A percentile compares a stretch with the other conserved stretches of the same genome.
These are phyloP conservation scores for Citrus reticulata DNA, from an alignment of 345 rosid species.

Conservation along the genomic window DNA sequence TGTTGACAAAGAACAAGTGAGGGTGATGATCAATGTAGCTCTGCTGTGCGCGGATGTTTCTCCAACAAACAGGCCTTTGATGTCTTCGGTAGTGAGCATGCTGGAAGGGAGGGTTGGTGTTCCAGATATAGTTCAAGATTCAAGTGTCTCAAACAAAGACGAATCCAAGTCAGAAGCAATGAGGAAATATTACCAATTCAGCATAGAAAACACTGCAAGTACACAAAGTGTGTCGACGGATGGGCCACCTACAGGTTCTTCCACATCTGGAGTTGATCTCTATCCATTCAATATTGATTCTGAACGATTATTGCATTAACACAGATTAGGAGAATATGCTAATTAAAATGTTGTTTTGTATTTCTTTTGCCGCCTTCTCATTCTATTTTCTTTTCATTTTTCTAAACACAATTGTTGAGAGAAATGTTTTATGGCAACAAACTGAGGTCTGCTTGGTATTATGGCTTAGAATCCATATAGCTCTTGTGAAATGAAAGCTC, in stretches of 20 bases:
- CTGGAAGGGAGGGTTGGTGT: conserved; percentile 43
- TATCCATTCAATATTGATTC: conserved; percentile 23
- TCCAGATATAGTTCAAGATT: conserved; percentile 4
- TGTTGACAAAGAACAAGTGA: conserved; percentile 39
- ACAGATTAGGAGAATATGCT: not conserved
- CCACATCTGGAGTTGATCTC: conserved; percentile 30
- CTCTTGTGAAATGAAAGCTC: too few species aligned
- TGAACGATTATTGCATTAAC: not conserved
- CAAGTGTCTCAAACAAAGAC: not conserved
- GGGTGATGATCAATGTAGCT: conserved; percentile 41
- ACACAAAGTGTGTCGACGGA: conserved; percentile 15
- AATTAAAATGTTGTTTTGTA: too few species aligned
- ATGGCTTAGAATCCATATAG: too few species aligned
- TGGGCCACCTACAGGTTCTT: conserved; percentile 14
- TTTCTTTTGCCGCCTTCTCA: not conserved
- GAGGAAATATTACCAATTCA: conserved; percentile 20
- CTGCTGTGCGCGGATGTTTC: conserved; percentile 40
- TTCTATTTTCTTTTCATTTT: not conserved
- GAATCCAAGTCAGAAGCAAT: conserved; percentile 11
- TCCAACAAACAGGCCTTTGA: conserved; percentile 41
- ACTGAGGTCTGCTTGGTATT: too few species aligned
- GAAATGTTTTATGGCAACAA: too few species aligned
- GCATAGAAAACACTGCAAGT: not conserved
- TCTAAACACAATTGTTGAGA: too few species aligned
- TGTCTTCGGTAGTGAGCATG: conserved; percentile 60